Evolutionary conservation across 1,284 basidiomycete genomes (phyloP).

Genomic region (Irpex sp.): DNA sequence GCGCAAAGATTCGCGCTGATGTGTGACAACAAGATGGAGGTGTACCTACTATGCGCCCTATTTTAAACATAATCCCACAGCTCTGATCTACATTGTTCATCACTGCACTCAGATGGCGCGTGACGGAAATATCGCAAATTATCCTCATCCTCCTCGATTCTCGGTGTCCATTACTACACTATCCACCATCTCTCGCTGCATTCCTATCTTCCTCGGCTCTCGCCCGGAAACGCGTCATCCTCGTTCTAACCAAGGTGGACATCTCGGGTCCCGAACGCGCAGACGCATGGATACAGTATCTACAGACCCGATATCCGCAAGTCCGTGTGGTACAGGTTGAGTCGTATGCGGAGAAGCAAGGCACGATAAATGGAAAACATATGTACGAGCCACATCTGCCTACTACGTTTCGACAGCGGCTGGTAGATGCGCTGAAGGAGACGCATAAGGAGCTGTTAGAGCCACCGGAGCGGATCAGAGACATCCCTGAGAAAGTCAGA

Average conservation of each 20-base stretch:
- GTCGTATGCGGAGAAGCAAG: constrained; percentile 58
- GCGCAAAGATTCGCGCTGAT: constrained; percentile 3
- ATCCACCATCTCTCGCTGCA: constrained; percentile 51
- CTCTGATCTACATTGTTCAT: constrained; percentile 1
- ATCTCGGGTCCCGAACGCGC: constrained; percentile 39
- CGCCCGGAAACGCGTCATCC: constrained; percentile 53
- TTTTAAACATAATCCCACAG: neutral
- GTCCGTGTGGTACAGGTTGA: constrained; percentile 69
- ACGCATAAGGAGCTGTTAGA: constrained; percentile 67
- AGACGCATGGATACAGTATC: constrained; percentile 66
- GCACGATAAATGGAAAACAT: constrained; percentile 29
- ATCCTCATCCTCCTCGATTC: constrained; percentile 84
- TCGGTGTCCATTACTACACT: constrained; percentile 75
- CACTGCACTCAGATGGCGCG: constrained; percentile 69
- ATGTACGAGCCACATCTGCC: constrained; percentile 67
- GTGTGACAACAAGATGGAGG: neutral
- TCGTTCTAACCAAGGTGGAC: constrained; percentile 86
- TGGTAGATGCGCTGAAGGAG: constrained; percentile 66
- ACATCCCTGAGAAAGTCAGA: constrained; percentile 49
- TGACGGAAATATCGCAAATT: constrained; percentile 82
- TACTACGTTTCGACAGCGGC: constrained; percentile 48
- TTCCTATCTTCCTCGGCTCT: constrained; percentile 36
- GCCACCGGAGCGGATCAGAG: constrained; percentile 60
- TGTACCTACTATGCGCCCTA: neutral
- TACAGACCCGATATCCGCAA: constrained; percentile 52